These are phyloP conservation scores for Acrodontium crateriforme DNA, from an alignment of 2,329 filamentous ascomycete species.

Conservation along the genomic window DNA sequence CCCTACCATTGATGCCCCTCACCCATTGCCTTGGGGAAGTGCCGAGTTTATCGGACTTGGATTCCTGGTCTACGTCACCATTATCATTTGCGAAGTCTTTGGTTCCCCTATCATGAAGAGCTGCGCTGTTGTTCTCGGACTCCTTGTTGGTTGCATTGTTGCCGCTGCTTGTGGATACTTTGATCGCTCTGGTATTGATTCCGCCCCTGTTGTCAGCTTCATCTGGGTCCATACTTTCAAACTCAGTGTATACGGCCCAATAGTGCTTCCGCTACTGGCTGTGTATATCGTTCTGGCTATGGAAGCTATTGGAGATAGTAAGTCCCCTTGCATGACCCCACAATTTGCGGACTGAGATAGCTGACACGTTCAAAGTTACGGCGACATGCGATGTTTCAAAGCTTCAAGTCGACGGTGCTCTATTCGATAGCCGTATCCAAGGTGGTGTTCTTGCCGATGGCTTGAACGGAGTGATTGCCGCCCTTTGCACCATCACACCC, in stretches of 20 bases:
- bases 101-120: conserved; percentile 77
- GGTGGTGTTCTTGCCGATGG: conserved; percentile 69
- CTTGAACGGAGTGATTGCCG: conserved; percentile 59
- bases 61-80: conserved; percentile 66
- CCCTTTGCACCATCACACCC: conserved; percentile 64
- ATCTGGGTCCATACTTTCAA: conserved; percentile 70
- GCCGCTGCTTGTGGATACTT: conserved; percentile 69
- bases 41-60: conserved; percentile 67
- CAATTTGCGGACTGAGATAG: background rate
- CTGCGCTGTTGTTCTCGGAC: conserved; percentile 55
- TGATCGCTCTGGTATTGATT: conserved; percentile 54
- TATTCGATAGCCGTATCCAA: conserved; percentile 66
- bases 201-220: conserved; percentile 58
- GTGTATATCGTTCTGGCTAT: conserved; percentile 57
- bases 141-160: conserved; percentile 65
- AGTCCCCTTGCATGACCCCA: too few species aligned
- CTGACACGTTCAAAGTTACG: conserved; percentile 42
- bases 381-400: conserved; percentile 70
- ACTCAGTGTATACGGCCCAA: conserved; percentile 55
- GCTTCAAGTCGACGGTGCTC: conserved; percentile 56
- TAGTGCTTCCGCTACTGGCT: conserved; percentile 55
- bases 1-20: conserved; percentile 53
- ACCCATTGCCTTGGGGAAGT: conserved; percentile 61
- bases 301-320: conserved; percentile 47
- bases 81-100: conserved; percentile 68